A percentile compares a stretch with the other conserved stretches of the same genome.
Conservation (phyloP, 1,284 basidiomycete species). For the Austropuccinia psidii region DNA sequence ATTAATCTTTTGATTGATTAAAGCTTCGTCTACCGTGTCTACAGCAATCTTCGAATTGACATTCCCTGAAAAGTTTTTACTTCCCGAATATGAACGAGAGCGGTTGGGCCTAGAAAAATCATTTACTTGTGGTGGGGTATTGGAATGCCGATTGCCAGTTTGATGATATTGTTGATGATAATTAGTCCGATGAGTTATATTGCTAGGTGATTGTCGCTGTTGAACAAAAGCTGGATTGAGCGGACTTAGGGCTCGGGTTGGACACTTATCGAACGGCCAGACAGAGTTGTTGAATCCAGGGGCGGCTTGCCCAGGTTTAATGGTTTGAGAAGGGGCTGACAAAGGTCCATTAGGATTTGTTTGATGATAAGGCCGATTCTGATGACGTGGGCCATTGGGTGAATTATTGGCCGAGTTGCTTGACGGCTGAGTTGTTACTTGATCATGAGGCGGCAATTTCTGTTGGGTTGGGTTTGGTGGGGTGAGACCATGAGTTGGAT, state of each 20-base stretch:
- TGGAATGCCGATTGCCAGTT: not conserved
- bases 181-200: not conserved
- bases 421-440: too few relatives aligned
- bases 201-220: not conserved
- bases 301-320: not conserved
- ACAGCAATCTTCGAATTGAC: not conserved
- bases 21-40: not conserved
- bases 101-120: not conserved
- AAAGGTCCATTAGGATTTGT: not conserved
- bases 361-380: not conserved
- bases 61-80: not conserved
- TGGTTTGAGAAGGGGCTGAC: not conserved
- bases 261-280: conserved; percentile 5
- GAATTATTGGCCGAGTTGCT: not conserved
- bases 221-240: not conserved
- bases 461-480: not conserved
- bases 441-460: not conserved
- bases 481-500: not conserved
- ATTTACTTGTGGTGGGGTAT: not conserved
- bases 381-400: not conserved
- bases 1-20: not conserved
- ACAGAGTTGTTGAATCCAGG: not conserved
- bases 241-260: conserved; percentile 16
- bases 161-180: not conserved
- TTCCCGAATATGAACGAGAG: not conserved